These are phyloP conservation scores for Phaseolus coccineus DNA, from an alignment of 331 rosid genomes.

Conservation along the genomic window DNA sequence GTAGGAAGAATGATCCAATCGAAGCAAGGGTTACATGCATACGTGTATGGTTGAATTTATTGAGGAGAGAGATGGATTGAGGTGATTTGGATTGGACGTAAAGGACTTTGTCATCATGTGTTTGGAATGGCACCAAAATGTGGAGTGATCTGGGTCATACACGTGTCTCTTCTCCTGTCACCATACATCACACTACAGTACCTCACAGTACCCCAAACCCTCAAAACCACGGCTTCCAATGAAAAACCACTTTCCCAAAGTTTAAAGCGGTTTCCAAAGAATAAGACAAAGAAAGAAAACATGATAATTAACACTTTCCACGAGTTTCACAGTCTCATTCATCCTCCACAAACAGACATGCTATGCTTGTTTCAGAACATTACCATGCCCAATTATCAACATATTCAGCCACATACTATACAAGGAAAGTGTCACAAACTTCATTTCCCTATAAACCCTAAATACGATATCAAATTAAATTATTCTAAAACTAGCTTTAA, in stretches of 20 bases:
- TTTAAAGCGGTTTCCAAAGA: constrained; percentile 29
- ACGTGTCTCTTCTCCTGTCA: constrained; percentile 46
- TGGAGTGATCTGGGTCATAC: constrained; percentile 40
- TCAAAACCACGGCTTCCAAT: constrained; percentile 45
- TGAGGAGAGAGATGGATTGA: constrained; percentile 39
- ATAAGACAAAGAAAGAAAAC: constrained; percentile 42
- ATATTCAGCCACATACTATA: too few relatives aligned
- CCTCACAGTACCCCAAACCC: constrained; percentile 10
- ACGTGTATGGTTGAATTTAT: too few relatives aligned
- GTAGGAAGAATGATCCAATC: neutral
- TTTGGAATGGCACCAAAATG: constrained; percentile 60
- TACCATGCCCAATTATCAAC: neutral
- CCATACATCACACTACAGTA: constrained; percentile 24
- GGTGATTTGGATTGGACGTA: constrained; percentile 60
- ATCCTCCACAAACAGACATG: too few relatives aligned
- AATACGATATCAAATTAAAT: too few relatives aligned
- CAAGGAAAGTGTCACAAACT: too few relatives aligned
- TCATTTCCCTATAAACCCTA: too few relatives aligned
- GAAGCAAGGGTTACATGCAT: too few relatives aligned
- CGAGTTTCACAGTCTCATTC: too few relatives aligned
- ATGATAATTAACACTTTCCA: neutral
- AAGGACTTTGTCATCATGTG: constrained; percentile 64
- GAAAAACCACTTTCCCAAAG: constrained; percentile 33
- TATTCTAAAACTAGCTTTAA: too few relatives aligned
- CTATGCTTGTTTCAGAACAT: too few relatives aligned